Evolutionary conservation across 441 rosid genomes (phyloP).

Genomic region (Syzygium malaccense): DNA sequence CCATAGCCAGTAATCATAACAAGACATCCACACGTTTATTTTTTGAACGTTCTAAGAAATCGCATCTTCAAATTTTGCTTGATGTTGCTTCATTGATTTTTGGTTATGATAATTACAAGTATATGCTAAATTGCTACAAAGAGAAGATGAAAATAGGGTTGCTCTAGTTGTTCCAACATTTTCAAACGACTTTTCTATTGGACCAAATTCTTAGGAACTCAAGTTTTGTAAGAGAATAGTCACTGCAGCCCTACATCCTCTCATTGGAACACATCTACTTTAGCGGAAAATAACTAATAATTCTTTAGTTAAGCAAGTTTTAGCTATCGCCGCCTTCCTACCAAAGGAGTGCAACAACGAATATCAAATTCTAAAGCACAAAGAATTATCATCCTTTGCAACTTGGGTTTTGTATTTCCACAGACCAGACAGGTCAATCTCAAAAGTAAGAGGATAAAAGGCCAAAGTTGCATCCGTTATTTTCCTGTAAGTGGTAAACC

Average conservation of each 20-base stretch:
- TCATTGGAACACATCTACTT: neutral
- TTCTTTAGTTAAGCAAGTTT: neutral
- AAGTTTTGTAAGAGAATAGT: neutral
- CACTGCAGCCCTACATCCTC: neutral
- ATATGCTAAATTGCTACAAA: neutral
- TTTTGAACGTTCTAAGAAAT: neutral
- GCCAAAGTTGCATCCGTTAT: neutral
- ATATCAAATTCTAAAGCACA: neutral
- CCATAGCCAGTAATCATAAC: neutral
- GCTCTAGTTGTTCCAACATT: neutral
- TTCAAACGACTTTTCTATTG: neutral
- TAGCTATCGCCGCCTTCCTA: neutral
- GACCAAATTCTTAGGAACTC: neutral
- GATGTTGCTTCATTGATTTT: neutral
- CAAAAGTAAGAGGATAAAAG: neutral
- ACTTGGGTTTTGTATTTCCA: neutral
- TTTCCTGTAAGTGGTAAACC: neutral
- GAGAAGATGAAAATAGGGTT: neutral
- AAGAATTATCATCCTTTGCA: neutral
- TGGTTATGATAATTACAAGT: neutral
- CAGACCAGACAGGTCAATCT: neutral
- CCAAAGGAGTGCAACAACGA: neutral
- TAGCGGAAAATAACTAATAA: neutral
- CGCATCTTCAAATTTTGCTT: neutral
- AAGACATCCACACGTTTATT: neutral